Base-by-base conservation (phyloP, 1,139 yeast species). In the Hemisphaericaspora xylanilytica region DNA sequence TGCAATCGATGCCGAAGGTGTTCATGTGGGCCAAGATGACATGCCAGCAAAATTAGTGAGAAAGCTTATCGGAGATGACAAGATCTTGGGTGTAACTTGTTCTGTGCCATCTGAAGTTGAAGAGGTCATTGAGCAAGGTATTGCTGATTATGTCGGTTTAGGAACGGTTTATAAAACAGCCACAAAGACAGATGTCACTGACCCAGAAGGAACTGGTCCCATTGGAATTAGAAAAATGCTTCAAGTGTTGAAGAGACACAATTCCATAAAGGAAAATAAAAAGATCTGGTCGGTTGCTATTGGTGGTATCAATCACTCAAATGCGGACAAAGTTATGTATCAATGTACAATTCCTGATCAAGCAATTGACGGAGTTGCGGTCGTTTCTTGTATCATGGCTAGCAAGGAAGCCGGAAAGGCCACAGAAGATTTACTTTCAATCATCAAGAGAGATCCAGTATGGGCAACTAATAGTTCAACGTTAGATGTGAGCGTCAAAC, bases 21-120 rank as follows among this genome's bases (percentile, higher is more conserved):
- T 90, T 12, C 97, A 90, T 63, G 88, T 90, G 15, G 97, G 97
- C 1, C 97, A 89, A 58, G 92, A 84, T 42, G 97, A 90, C 55
- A 85, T 90, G 87, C 75, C 75, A 2, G 83, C 84, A 2, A 58
- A 60, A 1, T 48, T 70, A 20, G 94, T 79, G 0, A 61, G 97
- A 30, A 56, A 67, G 49, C 52, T 86, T 30, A 60, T 90, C 17
- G 96, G 96, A 0, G 75, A 81, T 1, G 69, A 77, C 42, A 87
- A 83, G 63, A 82, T 90, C 43, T 58, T 90, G 33, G 97, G 97
- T 1, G 81, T 90, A 38, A 81, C 92, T 30, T 85, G 87, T 31
- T 78, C 83, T 5, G 69, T 67, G 31, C 69, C 69, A 0, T 67
- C 69, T 3, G 95, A 88, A 54, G 78, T 83, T 1, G 63, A 68